Conservation (phyloP, 1,139 yeast species). For the Nakaseomyces nivariensis region DNA sequence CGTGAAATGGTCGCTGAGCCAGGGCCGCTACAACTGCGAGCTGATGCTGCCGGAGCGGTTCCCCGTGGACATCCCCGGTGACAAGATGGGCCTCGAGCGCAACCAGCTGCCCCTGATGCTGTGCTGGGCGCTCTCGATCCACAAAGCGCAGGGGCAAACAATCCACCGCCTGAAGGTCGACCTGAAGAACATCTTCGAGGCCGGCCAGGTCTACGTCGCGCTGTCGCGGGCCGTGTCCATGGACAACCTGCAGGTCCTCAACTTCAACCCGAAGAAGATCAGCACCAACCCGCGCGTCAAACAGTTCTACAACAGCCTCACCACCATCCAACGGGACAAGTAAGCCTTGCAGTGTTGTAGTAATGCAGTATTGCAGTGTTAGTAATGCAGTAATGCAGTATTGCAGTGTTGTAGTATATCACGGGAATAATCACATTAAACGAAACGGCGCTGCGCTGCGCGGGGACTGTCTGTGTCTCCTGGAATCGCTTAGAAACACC, state of each 20-base stretch:
- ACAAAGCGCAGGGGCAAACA: constrained; percentile 89
- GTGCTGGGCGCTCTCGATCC: constrained; percentile 87
- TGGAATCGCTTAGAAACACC: not conserved
- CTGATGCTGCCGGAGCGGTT: constrained; percentile 25
- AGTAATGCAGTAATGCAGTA: too few species aligned
- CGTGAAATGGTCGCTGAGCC: constrained; percentile 39
- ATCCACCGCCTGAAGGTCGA: constrained; percentile 70
- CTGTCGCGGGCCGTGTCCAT: constrained; percentile 77
- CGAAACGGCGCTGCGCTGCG: not conserved
- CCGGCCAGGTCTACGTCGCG: constrained; percentile 86
- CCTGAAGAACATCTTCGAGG: constrained; percentile 60
- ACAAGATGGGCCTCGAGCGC: constrained; percentile 32
- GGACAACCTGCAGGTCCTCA: constrained; percentile 61
- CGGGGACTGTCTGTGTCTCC: too few species aligned
- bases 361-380: too few species aligned
- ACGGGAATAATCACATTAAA: not conserved
- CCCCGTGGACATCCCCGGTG: constrained; percentile 26
- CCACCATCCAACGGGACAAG: constrained; percentile 11
- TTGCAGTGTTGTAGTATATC: too few species aligned
- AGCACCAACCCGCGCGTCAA: constrained; percentile 57
- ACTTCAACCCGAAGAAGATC: constrained; percentile 56
- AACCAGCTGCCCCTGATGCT: constrained; percentile 62
- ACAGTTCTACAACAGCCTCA: constrained; percentile 47
- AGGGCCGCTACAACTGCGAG: constrained; percentile 19
- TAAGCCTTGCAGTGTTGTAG: too few species aligned